These are phyloP conservation scores for Xylaria hypoxylon DNA, from an alignment of 2,329 filamentous ascomycete species.

Conservation along the genomic window DNA sequence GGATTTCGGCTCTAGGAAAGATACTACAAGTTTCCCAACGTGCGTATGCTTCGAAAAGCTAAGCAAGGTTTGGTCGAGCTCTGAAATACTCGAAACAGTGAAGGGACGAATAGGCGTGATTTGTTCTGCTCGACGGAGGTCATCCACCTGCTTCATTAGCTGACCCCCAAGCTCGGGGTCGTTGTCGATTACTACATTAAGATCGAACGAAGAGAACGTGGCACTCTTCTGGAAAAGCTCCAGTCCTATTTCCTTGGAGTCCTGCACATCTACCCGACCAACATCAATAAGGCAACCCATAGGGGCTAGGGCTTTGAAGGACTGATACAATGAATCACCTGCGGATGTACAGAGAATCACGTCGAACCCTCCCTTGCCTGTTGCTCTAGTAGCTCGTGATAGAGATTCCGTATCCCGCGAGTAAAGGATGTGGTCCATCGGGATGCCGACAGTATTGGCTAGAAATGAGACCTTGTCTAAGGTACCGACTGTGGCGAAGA, in stretches of 20 bases:
- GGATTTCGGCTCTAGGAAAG: conserved; percentile 31
- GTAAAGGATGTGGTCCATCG: neutral
- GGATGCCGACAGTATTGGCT: neutral
- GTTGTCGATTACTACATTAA: conserved; percentile 23
- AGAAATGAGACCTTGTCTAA: conserved; percentile 7
- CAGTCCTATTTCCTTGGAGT: conserved; percentile 26
- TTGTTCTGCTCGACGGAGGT: too few relatives aligned
- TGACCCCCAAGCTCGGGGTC: conserved; percentile 18
- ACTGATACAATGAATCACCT: conserved; percentile 9
- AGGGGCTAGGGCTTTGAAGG: neutral
- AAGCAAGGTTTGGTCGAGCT: conserved; percentile 33
- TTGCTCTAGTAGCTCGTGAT: neutral
- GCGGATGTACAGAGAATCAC: conserved; percentile 24
- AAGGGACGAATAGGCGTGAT: conserved; percentile 30
- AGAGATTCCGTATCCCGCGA: neutral
- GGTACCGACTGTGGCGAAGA: conserved; percentile 18
- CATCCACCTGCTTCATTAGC: conserved; percentile 33
- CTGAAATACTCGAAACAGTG: conserved; percentile 23
- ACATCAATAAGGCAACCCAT: conserved; percentile 25
- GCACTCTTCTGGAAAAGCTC: conserved; percentile 27
- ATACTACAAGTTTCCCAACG: conserved; percentile 46
- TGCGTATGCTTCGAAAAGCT: conserved; percentile 36
- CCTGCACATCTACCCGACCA: conserved; percentile 25
- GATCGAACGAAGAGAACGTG: conserved; percentile 35
- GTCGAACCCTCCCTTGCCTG: conserved; percentile 28